phyloP scores from a whole-genome alignment of 2,329 filamentous ascomycete genomes.

The Pestalotiopsis fici region DNA sequence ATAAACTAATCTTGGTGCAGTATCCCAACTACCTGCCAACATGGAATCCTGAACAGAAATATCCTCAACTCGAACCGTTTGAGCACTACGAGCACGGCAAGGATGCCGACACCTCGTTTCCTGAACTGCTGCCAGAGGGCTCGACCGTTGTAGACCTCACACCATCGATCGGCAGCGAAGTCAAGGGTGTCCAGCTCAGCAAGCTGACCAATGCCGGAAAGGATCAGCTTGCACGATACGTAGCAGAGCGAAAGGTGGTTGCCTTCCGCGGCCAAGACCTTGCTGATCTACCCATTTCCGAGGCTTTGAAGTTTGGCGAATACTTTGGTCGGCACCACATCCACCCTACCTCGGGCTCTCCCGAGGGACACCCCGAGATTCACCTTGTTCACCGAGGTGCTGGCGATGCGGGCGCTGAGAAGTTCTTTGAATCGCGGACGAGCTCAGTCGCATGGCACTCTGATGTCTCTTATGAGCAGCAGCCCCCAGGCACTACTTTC shows the following conservation, averaged over 20 bases:
- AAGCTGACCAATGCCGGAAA: slow-evolving; percentile 68
- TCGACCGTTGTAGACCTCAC: slow-evolving; percentile 62
- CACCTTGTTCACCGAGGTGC: slow-evolving; percentile 77
- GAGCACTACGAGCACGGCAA: slow-evolving; percentile 75
- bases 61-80: slow-evolving; percentile 67
- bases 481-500: slow-evolving; percentile 89
- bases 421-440: slow-evolving; percentile 67
- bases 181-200: slow-evolving; percentile 72
- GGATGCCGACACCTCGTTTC: slow-evolving; percentile 69
- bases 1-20: slow-evolving; percentile 32
- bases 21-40: slow-evolving; percentile 75
- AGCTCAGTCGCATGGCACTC: slow-evolving; percentile 88
- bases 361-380: slow-evolving; percentile 71
- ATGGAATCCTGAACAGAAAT: slow-evolving; percentile 66
- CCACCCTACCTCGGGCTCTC: slow-evolving; percentile 76
- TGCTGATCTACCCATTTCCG: slow-evolving; percentile 66
- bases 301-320: slow-evolving; percentile 68
- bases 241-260: slow-evolving; percentile 77
- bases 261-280: slow-evolving; percentile 78
- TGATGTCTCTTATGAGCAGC: slow-evolving; percentile 84
- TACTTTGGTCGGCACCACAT: slow-evolving; percentile 85
- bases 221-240: slow-evolving; percentile 74
- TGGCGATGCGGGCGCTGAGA: slow-evolving; percentile 59
- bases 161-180: slow-evolving; percentile 72
- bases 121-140: slow-evolving; percentile 64